Percentiles rank a stretch among this genome's conserved stretches.
These are phyloP conservation scores for Dictyostelium brefeldianum DNA, from an alignment of 78 protist genomes.

Conservation along the genomic window DNA sequence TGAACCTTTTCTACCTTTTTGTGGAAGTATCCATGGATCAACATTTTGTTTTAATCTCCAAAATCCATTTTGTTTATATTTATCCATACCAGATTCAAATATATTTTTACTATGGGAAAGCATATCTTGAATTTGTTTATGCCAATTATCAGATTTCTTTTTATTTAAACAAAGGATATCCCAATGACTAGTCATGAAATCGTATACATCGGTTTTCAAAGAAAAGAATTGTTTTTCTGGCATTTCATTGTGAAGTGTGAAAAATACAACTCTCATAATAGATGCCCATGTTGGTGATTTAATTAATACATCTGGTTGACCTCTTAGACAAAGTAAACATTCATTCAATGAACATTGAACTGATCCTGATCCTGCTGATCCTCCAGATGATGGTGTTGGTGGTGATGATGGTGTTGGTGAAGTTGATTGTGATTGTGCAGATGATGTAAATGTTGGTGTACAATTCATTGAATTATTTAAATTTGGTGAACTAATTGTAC, in stretches of 20 bases:
- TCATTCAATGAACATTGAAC: slow-evolving; percentile 44
- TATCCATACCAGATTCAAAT: slow-evolving; percentile 81
- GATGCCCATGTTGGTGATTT: slow-evolving; percentile 74
- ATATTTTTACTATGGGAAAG: slow-evolving; percentile 58
- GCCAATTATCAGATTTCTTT: slow-evolving; percentile 76
- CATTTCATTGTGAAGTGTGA: slow-evolving; percentile 57
- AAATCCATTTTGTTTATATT: slow-evolving; percentile 74
- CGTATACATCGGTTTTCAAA: slow-evolving; percentile 64
- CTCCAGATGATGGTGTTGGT: background rate
- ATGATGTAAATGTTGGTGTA: too few relatives aligned
- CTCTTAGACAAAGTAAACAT: slow-evolving; percentile 56
- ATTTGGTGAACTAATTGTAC: slow-evolving; percentile 9
- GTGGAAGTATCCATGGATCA: slow-evolving; percentile 72
- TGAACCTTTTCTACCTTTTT: slow-evolving; percentile 30
- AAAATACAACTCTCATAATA: slow-evolving; percentile 74
- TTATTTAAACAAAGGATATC: slow-evolving; percentile 59
- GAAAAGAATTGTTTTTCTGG: slow-evolving; percentile 67
- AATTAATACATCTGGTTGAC: slow-evolving; percentile 70
- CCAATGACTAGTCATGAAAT: slow-evolving; percentile 73
- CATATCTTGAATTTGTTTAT: slow-evolving; percentile 80
- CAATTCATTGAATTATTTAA: background rate
- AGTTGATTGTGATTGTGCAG: too few relatives aligned
- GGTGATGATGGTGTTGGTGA: background rate
- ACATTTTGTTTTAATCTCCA: slow-evolving; percentile 59
- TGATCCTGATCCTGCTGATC: background rate